These are phyloP conservation scores for Teratosphaeria destructans DNA, from an alignment of 2,329 filamentous ascomycete species.

Conservation along the genomic window DNA sequence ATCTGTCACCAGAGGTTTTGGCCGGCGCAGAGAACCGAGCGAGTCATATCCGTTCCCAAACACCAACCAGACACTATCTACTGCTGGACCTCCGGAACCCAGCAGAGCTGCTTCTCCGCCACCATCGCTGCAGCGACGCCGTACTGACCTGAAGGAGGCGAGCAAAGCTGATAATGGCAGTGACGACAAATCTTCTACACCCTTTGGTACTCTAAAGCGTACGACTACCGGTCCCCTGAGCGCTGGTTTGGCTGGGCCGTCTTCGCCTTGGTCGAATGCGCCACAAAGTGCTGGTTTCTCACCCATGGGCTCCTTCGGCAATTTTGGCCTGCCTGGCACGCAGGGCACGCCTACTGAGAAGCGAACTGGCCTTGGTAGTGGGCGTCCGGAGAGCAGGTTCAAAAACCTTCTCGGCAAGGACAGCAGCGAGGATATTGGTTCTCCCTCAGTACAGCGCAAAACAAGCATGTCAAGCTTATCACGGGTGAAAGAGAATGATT, in stretches of 20 bases:
- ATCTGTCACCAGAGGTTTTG: slow-evolving; percentile 56
- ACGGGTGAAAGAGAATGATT: slow-evolving; percentile 44
- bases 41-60: slow-evolving; percentile 50
- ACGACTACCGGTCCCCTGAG: slow-evolving; percentile 45
- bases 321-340: slow-evolving; percentile 58
- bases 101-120: slow-evolving; percentile 50
- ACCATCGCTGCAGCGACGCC: slow-evolving; percentile 48
- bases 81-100: slow-evolving; percentile 54
- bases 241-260: slow-evolving; percentile 36
- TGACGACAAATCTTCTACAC: slow-evolving; percentile 29
- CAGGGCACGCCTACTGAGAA: slow-evolving; percentile 55
- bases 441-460: slow-evolving; percentile 43
- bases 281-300: slow-evolving; percentile 54
- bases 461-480: slow-evolving; percentile 42
- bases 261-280: slow-evolving; percentile 50
- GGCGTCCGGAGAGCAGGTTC: slow-evolving; percentile 69
- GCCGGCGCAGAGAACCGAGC: slow-evolving; percentile 76
- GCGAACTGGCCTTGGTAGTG: slow-evolving; percentile 54
- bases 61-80: slow-evolving; percentile 45
- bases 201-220: slow-evolving; percentile 47
- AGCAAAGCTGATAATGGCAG: slow-evolving; percentile 18
- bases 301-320: slow-evolving; percentile 79
- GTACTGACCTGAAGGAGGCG: slow-evolving; percentile 51
- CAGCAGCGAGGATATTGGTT: slow-evolving; percentile 50
- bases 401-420: slow-evolving; percentile 78